These are phyloP conservation scores for Aureobasidium lini DNA, from an alignment of 2,329 filamentous ascomycete species.

Conservation along the genomic window DNA sequence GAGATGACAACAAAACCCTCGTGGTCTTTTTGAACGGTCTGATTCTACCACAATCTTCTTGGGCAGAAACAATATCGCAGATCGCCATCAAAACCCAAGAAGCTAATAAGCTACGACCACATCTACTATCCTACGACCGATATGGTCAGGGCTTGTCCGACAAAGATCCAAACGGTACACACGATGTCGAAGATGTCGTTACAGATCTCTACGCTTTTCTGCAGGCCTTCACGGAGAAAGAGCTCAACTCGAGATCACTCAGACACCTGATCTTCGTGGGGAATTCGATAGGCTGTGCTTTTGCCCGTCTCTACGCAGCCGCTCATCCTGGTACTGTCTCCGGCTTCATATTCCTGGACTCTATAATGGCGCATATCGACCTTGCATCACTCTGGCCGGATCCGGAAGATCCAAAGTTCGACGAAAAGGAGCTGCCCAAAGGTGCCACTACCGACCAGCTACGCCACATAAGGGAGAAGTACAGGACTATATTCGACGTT, in stretches of 20 bases:
- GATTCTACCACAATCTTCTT: slow-evolving; percentile 33
- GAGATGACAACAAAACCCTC: slow-evolving; percentile 22
- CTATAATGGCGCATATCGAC: slow-evolving; percentile 51
- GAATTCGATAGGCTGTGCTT: slow-evolving; percentile 69
- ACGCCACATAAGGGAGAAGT: slow-evolving; percentile 29
- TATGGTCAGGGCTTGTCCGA: slow-evolving; percentile 50
- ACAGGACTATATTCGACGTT: slow-evolving; percentile 41
- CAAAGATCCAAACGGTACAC: slow-evolving; percentile 27
- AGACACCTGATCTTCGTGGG: slow-evolving; percentile 23
- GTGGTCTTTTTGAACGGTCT: slow-evolving; percentile 41
- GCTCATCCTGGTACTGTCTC: not conserved
- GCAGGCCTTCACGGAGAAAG: not conserved
- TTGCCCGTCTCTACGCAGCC: slow-evolving; percentile 41
- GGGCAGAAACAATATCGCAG: slow-evolving; percentile 27
- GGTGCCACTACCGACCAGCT: slow-evolving; percentile 32
- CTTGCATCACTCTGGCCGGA: slow-evolving; percentile 50
- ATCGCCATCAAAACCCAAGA: slow-evolving; percentile 12
- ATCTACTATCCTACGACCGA: slow-evolving; percentile 50
- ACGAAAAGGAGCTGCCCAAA: slow-evolving; percentile 33
- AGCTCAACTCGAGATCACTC: slow-evolving; percentile 7
- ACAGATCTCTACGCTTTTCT: slow-evolving; percentile 2
- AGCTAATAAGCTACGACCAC: slow-evolving; percentile 27
- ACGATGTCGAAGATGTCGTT: not conserved
- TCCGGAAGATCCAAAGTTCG: slow-evolving; percentile 42
- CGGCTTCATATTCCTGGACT: slow-evolving; percentile 45